A percentile compares a stretch with the other conserved stretches of the same genome.
Conservation (phyloP, 2,329 filamentous ascomycete genomes). For the Fusarium pseudonygamai region DNA sequence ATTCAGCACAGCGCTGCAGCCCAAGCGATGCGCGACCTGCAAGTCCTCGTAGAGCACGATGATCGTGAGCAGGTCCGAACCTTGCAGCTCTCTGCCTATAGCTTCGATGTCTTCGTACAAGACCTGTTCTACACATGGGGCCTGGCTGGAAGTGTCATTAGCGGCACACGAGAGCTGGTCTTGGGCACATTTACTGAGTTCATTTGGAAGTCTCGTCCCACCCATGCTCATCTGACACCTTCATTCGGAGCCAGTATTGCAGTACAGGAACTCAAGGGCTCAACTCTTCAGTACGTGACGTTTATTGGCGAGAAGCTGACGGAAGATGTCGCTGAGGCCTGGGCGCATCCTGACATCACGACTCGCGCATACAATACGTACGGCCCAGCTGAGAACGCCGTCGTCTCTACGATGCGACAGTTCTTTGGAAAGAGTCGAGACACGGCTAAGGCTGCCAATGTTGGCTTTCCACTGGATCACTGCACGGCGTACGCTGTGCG, state of each 20-base stretch:
- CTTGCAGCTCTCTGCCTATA: conserved; percentile 14
- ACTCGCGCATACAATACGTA: conserved; percentile 23
- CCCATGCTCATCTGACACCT: conserved; percentile 19
- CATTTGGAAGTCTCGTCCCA: conserved; percentile 19
- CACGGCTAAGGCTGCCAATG: conserved; percentile 17
- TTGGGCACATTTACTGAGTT: conserved; percentile 23
- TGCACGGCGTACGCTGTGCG: conserved; percentile 25
- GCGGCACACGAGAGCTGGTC: conserved; percentile 12
- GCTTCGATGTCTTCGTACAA: conserved; percentile 28
- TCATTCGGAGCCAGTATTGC: conserved; percentile 24
- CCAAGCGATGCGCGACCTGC: conserved; percentile 17
- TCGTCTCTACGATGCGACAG: conserved; percentile 20
- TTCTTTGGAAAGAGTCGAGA: conserved; percentile 21
- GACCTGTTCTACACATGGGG: conserved; percentile 26
- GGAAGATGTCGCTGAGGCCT: conserved; percentile 19
- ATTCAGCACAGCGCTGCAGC: conserved; percentile 18
- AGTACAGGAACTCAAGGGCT: conserved; percentile 13
- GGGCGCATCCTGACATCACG: conserved; percentile 13
- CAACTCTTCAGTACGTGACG: conserved; percentile 14
- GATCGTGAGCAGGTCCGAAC: conserved; percentile 14
- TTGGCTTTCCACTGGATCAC: conserved; percentile 7
- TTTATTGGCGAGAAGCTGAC: conserved; percentile 25
- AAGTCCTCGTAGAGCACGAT: conserved; percentile 22
- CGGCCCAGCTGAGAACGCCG: conserved; percentile 13
- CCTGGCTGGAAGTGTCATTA: conserved; percentile 3